These are phyloP conservation scores for Penicillium longicatenatum DNA, from an alignment of 495 filamentous ascomycete genomes.

Conservation along the genomic window DNA sequence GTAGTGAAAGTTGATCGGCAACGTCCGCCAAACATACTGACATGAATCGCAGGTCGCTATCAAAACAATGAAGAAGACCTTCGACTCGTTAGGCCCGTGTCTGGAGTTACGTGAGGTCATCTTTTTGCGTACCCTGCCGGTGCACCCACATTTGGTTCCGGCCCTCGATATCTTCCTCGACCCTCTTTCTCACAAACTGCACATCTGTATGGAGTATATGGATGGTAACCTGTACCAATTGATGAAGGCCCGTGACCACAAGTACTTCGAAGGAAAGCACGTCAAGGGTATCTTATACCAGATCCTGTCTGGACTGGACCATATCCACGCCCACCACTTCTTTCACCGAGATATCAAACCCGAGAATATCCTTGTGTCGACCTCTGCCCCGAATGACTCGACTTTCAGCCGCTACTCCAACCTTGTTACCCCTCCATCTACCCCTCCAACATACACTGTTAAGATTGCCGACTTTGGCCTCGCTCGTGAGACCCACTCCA, in stretches of 20 bases:
- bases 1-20: constrained; percentile 1
- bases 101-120: constrained; percentile 94
- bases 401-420: constrained; percentile 91
- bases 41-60: constrained; percentile 78
- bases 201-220: constrained; percentile 99
- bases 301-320: constrained; percentile 92
- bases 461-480: constrained; percentile 99
- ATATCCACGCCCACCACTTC: constrained; percentile 96
- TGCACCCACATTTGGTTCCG: constrained; percentile 89
- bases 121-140: constrained; percentile 85
- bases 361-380: constrained; percentile 97
- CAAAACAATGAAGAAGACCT: constrained; percentile 99
- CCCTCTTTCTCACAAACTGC: constrained; percentile 89
- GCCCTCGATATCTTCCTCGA: constrained; percentile 99
- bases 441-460: constrained; percentile 89
- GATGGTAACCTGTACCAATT: constrained; percentile 98
- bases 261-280: constrained; percentile 81
- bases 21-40: constrained; percentile 1
- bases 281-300: constrained; percentile 98
- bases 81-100: constrained; percentile 87
- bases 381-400: constrained; percentile 79
- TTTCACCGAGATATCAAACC: constrained; percentile 99
- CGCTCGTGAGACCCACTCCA: constrained; percentile 96
- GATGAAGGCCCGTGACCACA: constrained; percentile 98
- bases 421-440: constrained; percentile 91